Evolutionary conservation across 225 moss, liverwort and hornwort genomes (phyloP).

Genomic region (Sphagnum tenellum): DNA sequence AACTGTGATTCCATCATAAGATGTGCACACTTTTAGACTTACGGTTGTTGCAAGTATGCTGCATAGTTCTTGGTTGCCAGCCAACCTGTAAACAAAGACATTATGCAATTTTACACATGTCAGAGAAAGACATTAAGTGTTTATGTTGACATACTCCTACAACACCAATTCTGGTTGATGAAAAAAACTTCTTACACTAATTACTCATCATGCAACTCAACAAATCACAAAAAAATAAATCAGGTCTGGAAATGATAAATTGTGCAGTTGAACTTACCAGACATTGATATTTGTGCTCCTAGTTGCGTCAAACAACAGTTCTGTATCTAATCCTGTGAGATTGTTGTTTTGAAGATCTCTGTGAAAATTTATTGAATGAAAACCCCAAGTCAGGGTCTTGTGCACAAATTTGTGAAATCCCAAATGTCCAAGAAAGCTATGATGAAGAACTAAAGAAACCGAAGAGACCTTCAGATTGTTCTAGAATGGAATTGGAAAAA

Average conservation of each 20-base stretch:
- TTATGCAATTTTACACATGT: too few relatives aligned
- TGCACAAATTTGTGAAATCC: too few relatives aligned
- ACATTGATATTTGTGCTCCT: constrained; percentile 13
- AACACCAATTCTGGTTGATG: background rate
- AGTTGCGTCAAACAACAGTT: constrained; percentile 5
- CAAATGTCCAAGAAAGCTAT: background rate
- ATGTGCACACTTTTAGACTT: constrained; percentile 8
- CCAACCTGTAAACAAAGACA: constrained; percentile 15
- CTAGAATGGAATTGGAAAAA: background rate
- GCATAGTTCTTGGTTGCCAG: constrained; percentile 19
- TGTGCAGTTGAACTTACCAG: too few relatives aligned
- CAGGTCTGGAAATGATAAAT: too few relatives aligned
- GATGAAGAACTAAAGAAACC: background rate
- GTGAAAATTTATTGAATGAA: constrained; percentile 1
- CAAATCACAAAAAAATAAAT: background rate
- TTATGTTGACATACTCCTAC: too few relatives aligned
- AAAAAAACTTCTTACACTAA: background rate
- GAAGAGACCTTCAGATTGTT: background rate
- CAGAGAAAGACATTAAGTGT: too few relatives aligned
- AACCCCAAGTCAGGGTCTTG: too few relatives aligned
- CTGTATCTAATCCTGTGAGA: constrained; percentile 6
- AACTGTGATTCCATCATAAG: background rate
- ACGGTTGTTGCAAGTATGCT: too few relatives aligned
- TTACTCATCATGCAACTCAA: background rate
- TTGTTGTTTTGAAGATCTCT: constrained; percentile 52